Evolutionary conservation across 148 eudicot genomes (phyloP), one percentile per base, ranked within the genome.

Genomic region (Pouteria glomerata): DNA sequence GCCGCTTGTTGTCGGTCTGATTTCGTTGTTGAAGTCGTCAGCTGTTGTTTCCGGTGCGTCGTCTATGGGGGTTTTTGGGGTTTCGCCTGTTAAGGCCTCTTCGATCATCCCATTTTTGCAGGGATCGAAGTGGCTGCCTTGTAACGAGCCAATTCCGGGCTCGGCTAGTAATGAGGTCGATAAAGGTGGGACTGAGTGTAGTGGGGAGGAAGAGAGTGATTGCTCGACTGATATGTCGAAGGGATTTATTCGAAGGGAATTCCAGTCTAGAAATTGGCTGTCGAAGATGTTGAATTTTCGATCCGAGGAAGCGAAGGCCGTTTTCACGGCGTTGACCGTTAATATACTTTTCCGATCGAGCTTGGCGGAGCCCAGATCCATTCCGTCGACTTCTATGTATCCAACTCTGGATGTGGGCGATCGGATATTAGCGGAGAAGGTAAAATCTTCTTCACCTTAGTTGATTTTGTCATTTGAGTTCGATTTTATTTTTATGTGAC

Each of bases 361-460:
- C 2, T 84, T 93, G 82, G 98, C 92, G 0, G 94, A 90, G 81
- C 92, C 98, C 0, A 81, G 92, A 60, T 90, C 96, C 6, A 93
- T 93, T 62, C 98, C 98, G 2, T 80, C 98, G 4, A 21, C 87
- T 19, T 93, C 98, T 23, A 93, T 93, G 98, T 73, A 18, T 66
- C 98, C 98, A 14, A 93, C 98, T 1, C 86, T 93, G 41, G 85
- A 90, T 76, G 89, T 77, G 8, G 98, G 98, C 68, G 98, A 93
- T 67, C 88, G 98, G 0, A 81, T 93, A 57, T 71, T 93, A 27
- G 90, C 96, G 0, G 98, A 93, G 82, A 93, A 93, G 98, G 98
- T 93, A 87, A n/a, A 39, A 48, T 5, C 3, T 39, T 30, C 23
- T 66, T 66, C 16, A 42, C 31, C 52, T 65, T 53, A 1, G 47